Conservation (phyloP, 2,329 filamentous ascomycete species). For the Claviceps sorghi region DNA sequence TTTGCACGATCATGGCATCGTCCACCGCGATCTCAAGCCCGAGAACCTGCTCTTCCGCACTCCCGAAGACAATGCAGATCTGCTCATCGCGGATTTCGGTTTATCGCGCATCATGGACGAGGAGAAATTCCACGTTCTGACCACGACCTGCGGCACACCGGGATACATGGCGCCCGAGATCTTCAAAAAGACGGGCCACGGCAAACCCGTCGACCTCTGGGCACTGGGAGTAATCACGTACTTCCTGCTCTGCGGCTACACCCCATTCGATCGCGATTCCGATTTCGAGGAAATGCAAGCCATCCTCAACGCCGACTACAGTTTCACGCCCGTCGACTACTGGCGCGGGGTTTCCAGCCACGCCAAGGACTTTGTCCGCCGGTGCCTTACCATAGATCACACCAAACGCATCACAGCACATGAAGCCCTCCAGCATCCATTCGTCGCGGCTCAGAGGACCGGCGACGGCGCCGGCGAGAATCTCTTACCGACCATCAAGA, state of each 20-base stretch:
- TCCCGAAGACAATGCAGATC: constrained; percentile 91
- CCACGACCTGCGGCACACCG: constrained; percentile 92
- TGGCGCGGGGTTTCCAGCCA: constrained; percentile 83
- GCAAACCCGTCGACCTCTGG: constrained; percentile 97
- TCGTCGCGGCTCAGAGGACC: constrained; percentile 40
- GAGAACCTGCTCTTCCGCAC: constrained; percentile 95
- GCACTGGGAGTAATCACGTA: constrained; percentile 97
- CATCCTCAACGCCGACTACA: constrained; percentile 91
- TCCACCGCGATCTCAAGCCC: constrained; percentile 93
- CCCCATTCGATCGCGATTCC: constrained; percentile 90
- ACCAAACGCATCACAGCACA: constrained; percentile 81
- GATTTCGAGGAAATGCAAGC: constrained; percentile 99
- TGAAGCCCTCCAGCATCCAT: constrained; percentile 53
- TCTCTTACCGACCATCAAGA: constrained; percentile 54
- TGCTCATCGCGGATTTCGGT: constrained; percentile 94
- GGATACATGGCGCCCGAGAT: constrained; percentile 99
- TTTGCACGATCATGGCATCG: constrained; percentile 95
- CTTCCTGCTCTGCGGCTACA: constrained; percentile 95
- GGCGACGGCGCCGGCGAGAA: constrained; percentile 40
- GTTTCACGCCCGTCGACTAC: constrained; percentile 86
- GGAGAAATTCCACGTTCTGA: constrained; percentile 93
- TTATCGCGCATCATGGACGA: constrained; percentile 97
- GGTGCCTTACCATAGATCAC: constrained; percentile 83
- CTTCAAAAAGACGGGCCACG: constrained; percentile 96
- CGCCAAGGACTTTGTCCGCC: constrained; percentile 82